These are phyloP conservation scores for Alloteropsis semialata DNA, from an alignment of 176 grass and related monocot genomes.

Conservation along the genomic window DNA sequence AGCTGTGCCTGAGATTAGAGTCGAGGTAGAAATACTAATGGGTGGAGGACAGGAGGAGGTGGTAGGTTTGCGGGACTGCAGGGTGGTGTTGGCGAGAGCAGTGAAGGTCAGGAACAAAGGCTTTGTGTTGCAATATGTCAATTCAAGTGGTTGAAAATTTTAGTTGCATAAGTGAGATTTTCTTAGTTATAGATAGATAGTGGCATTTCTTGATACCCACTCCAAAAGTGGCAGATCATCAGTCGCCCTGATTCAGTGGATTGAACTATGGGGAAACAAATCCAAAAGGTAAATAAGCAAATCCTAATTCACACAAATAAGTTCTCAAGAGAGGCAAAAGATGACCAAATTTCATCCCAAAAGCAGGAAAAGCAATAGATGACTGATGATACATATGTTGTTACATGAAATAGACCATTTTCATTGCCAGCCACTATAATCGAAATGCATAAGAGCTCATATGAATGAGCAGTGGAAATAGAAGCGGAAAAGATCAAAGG, in stretches of 20 bases:
- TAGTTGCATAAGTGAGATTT: not conserved
- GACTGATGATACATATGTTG: not conserved
- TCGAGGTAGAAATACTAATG: not conserved
- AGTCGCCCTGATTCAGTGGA: not conserved
- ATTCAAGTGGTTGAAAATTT: not conserved
- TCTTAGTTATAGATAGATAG: not conserved
- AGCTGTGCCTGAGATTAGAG: not conserved
- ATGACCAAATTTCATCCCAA: not conserved
- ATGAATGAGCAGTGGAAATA: conserved; percentile 7
- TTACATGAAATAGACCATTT: not conserved
- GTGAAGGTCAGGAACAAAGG: not conserved
- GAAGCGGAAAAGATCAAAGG: not conserved
- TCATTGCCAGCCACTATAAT: not conserved
- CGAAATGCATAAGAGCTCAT: not conserved
- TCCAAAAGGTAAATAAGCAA: not conserved
- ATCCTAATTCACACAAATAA: too few species aligned
- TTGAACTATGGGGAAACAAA: not conserved
- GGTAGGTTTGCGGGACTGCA: not conserved
- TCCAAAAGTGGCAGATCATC: not conserved
- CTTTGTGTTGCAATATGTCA: not conserved
- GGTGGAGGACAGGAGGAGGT: not conserved
- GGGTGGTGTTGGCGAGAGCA: not conserved
- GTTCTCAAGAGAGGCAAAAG: too few species aligned
- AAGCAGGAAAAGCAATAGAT: not conserved
- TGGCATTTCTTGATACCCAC: not conserved